Conservation (phyloP, 2,329 filamentous ascomycete species). For the Diaporthe sp. region DNA sequence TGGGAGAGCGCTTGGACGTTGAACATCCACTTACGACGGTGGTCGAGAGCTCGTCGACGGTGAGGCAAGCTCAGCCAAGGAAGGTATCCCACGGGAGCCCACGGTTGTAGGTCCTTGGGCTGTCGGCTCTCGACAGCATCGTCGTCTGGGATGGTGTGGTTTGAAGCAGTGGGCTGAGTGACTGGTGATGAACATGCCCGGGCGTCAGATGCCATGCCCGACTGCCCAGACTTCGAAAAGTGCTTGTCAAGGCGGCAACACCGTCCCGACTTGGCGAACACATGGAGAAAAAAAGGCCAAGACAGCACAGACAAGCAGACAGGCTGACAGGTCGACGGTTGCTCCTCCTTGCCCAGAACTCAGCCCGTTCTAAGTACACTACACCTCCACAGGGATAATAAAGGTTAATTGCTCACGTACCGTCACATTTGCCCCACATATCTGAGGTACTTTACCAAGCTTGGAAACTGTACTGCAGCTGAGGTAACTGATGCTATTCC, state of each 20-base stretch:
- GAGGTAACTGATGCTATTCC: too few species aligned
- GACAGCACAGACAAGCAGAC: not conserved
- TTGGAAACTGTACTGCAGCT: too few species aligned
- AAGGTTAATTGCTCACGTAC: too few species aligned
- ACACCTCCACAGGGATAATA: too few species aligned
- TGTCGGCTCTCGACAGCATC: not conserved
- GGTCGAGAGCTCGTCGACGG: not conserved
- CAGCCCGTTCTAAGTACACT: not conserved
- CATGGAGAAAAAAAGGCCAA: not conserved
- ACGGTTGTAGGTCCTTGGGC: not conserved
- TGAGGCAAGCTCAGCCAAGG: not conserved
- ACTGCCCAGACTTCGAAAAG: conserved; percentile 19
- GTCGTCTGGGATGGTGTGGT: not conserved
- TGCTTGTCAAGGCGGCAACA: conserved; percentile 9
- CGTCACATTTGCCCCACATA: too few species aligned
- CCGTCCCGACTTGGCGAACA: conserved; percentile 22
- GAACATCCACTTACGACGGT: not conserved
- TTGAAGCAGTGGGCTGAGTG: not conserved
- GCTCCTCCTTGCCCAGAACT: not conserved
- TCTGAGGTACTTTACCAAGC: too few species aligned
- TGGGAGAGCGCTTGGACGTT: not conserved
- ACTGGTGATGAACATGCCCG: not conserved
- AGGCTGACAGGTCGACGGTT: not conserved
- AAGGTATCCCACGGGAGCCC: not conserved
- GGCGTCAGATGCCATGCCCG: conserved; percentile 10